These are phyloP conservation scores for Boletus semigastroideus DNA, from an alignment of 1,284 basidiomycete species.

Conservation along the genomic window DNA sequence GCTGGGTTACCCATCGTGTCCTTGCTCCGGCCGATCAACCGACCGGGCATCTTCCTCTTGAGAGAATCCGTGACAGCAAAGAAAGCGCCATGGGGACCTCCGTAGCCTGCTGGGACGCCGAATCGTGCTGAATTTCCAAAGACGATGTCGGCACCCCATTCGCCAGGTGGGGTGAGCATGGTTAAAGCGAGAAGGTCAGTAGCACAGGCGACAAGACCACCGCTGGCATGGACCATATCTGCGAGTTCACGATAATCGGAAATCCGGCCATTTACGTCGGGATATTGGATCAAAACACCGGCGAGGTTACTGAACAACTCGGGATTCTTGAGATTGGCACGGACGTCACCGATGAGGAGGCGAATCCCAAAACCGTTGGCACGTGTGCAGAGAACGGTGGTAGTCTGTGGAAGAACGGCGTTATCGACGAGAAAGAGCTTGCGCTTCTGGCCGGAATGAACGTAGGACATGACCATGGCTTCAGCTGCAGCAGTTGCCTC, in stretches of 20 bases:
- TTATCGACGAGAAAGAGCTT: slow-evolving; percentile 83
- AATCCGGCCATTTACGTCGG: slow-evolving; percentile 87
- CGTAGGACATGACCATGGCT: slow-evolving; percentile 85
- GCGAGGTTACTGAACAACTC: slow-evolving; percentile 66
- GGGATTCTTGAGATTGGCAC: slow-evolving; percentile 52
- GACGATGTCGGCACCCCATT: slow-evolving; percentile 98
- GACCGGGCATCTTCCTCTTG: slow-evolving; percentile 97
- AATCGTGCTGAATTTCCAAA: slow-evolving; percentile 95
- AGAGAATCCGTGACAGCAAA: slow-evolving; percentile 92
- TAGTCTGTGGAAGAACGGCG: slow-evolving; percentile 82
- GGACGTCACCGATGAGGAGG: slow-evolving; percentile 66
- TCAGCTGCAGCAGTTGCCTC: slow-evolving; percentile 94
- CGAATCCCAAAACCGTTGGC: slow-evolving; percentile 90
- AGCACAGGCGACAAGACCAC: slow-evolving; percentile 82
- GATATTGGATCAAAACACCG: slow-evolving; percentile 90
- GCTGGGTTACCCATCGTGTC: slow-evolving; percentile 85
- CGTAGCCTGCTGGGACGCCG: slow-evolving; percentile 89
- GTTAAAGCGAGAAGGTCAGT: slow-evolving; percentile 94
- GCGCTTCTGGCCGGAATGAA: slow-evolving; percentile 68
- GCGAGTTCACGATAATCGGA: slow-evolving; percentile 75
- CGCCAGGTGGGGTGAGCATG: slow-evolving; percentile 92
- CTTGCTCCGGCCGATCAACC: slow-evolving; percentile 88
- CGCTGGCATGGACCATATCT: slow-evolving; percentile 68
- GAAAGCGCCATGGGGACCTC: slow-evolving; percentile 93
- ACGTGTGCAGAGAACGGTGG: slow-evolving; percentile 83